These are phyloP conservation scores for Pseudodiploospora longispora DNA, from an alignment of 2,329 filamentous ascomycete species.

Conservation along the genomic window DNA sequence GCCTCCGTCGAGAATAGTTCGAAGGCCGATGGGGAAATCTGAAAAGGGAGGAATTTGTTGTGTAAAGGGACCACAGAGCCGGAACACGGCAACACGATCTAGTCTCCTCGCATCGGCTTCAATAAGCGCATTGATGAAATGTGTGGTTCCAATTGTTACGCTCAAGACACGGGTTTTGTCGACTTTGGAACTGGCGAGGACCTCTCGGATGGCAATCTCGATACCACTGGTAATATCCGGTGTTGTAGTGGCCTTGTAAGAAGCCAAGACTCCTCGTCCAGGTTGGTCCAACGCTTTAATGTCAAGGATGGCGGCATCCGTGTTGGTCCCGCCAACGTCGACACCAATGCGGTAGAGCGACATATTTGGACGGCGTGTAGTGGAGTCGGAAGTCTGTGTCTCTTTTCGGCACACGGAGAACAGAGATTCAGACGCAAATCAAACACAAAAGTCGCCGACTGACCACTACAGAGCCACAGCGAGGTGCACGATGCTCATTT, in stretches of 20 bases:
- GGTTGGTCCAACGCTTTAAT: constrained; percentile 25
- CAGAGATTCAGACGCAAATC: too few species aligned
- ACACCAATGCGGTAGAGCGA: constrained; percentile 36
- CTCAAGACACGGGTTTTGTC: constrained; percentile 32
- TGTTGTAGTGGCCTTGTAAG: constrained; percentile 41
- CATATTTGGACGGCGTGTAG: constrained; percentile 14
- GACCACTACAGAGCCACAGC: too few species aligned
- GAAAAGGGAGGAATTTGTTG: constrained; percentile 36
- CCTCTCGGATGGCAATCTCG: constrained; percentile 34
- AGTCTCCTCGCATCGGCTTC: constrained; percentile 35
- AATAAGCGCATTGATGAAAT: constrained; percentile 42
- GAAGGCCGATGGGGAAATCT: constrained; percentile 35
- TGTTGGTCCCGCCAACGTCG: constrained; percentile 33
- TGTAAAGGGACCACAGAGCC: constrained; percentile 38
- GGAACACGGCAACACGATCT: constrained; percentile 36
- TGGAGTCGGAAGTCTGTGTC: too few species aligned
- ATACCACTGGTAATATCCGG: constrained; percentile 43
- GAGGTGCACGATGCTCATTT: too few species aligned
- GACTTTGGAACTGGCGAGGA: constrained; percentile 30
- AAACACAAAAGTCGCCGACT: too few species aligned
- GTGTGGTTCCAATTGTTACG: constrained; percentile 42
- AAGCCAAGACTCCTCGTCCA: constrained; percentile 35
- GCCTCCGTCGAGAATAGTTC: constrained; percentile 32
- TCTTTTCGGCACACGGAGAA: too few species aligned
- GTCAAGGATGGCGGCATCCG: constrained; percentile 38